Percentiles rank a stretch among this genome's conserved stretches.
Conservation (phyloP, 257 asterid species). For the Solanum sparsipilum region DNA sequence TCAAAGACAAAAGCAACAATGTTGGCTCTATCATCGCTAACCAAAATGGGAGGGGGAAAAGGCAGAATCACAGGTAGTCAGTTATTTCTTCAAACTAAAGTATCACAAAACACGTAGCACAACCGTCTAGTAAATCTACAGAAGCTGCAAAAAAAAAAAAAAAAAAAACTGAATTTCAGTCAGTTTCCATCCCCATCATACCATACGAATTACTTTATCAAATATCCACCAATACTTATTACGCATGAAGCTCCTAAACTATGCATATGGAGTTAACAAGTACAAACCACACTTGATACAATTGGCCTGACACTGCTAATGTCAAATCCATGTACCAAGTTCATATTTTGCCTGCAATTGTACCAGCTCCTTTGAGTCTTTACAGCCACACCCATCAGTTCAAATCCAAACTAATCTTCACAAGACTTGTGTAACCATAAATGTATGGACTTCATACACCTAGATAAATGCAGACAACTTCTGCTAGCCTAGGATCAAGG, state of each 20-base stretch:
- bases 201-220: not conserved
- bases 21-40: not conserved
- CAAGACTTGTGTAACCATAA: not conserved
- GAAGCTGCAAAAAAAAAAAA: not conserved
- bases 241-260: not conserved
- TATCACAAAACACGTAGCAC: not conserved
- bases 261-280: not conserved
- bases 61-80: not conserved
- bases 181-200: not conserved
- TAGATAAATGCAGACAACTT: not conserved
- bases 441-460: not conserved
- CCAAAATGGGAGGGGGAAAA: not conserved
- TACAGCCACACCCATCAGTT: not conserved
- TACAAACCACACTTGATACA: not conserved
- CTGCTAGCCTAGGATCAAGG: not conserved
- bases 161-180: not conserved
- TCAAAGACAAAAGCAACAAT: not conserved
- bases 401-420: not conserved
- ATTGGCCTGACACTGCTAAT: not conserved
- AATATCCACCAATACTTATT: not conserved
- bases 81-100: not conserved
- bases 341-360: not conserved
- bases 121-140: not conserved
- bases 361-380: not conserved
- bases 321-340: not conserved